Evolutionary conservation across 148 eudicot genomes (phyloP).

Genomic region (Rhododendron kiyosumense): DNA sequence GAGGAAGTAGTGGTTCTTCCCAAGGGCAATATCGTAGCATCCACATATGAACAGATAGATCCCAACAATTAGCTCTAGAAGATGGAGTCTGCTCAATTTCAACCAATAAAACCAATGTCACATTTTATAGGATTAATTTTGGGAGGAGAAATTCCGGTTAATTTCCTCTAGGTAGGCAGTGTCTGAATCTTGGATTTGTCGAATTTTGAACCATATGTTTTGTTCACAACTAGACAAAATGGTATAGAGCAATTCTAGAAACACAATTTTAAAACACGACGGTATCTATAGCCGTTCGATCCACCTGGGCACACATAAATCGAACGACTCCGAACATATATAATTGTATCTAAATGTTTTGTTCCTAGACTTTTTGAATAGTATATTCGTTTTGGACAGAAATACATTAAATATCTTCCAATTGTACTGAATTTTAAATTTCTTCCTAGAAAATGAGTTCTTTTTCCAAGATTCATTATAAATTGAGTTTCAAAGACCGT

Average conservation of each 20-base stretch:
- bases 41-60: constrained; percentile 58
- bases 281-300: no score
- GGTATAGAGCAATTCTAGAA: background rate
- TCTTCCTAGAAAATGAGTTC: background rate
- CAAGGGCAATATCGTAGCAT: constrained; percentile 50
- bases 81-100: constrained; percentile 33
- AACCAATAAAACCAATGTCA: background rate
- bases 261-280: background rate
- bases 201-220: no score
- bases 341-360: no score
- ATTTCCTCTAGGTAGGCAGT: no score
- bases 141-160: background rate
- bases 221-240: background rate
- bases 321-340: no score
- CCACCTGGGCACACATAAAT: no score
- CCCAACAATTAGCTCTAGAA: constrained; percentile 52
- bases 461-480: no score
- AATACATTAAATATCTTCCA: no score
- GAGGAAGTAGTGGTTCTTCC: constrained; percentile 56
- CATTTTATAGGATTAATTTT: background rate
- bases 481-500: background rate
- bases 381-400: no score
- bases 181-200: no score
- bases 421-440: no score
- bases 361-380: no score